These are phyloP conservation scores for Solanum corneliomulleri DNA, from an alignment of 257 asterid species.

Conservation along the genomic window DNA sequence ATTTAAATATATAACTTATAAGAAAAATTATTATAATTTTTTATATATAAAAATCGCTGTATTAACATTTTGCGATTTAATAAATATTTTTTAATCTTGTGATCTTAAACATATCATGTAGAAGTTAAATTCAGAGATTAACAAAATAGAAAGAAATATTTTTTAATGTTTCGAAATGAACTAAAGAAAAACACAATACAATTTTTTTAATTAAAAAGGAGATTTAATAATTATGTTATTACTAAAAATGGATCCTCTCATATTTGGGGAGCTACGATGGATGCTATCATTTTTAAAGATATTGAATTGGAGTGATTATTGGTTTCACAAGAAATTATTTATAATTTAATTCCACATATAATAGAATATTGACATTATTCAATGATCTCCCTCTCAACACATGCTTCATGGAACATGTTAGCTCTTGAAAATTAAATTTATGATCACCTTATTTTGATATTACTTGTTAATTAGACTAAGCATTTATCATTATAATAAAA, in stretches of 20 bases:
- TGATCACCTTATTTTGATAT: too few relatives aligned
- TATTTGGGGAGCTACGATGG: too few relatives aligned
- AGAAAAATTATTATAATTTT: too few relatives aligned
- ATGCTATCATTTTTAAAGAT: too few relatives aligned
- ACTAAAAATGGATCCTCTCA: not conserved
- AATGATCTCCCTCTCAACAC: not conserved
- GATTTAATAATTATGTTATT: not conserved
- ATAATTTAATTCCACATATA: not conserved
- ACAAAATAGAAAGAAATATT: accelerated
- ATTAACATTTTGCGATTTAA: too few relatives aligned
- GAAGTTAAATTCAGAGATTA: too few relatives aligned
- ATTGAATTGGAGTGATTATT: not conserved
- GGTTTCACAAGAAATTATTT: not conserved
- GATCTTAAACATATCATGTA: not conserved
- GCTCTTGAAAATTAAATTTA: not conserved
- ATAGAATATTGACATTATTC: not conserved
- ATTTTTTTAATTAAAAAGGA: too few relatives aligned
- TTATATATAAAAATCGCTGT: too few relatives aligned
- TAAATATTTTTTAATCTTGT: too few relatives aligned
- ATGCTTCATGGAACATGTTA: not conserved
- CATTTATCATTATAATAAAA: too few relatives aligned
- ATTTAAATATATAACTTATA: too few relatives aligned
- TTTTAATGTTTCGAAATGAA: too few relatives aligned
- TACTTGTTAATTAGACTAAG: not conserved
- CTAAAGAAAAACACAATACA: not conserved